Evolutionary conservation across 495 filamentous ascomycete genomes (phyloP).

Genomic region (Penicillium coprophilum): DNA sequence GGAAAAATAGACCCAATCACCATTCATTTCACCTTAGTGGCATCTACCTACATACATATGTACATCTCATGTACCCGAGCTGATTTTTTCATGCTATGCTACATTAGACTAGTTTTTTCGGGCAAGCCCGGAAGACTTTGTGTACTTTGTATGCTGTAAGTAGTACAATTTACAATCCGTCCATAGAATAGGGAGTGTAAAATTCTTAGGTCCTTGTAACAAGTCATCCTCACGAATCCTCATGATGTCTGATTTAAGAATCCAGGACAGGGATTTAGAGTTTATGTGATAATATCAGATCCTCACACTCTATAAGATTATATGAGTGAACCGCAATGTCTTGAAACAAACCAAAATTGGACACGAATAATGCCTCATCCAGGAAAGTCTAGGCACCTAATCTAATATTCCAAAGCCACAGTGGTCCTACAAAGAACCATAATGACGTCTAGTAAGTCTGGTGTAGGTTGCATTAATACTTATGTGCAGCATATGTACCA

Average conservation of each 20-base stretch:
- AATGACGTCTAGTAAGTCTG: slow-evolving; percentile 2
- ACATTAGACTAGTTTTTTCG: not conserved
- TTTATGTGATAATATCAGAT: not conserved
- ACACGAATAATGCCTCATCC: not conserved
- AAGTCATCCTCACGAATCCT: not conserved
- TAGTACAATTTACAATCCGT: not conserved
- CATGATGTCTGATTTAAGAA: not conserved
- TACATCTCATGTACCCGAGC: not conserved
- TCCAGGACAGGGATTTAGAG: not conserved
- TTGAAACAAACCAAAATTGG: not conserved
- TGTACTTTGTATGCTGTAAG: not conserved
- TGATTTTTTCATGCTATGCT: not conserved
- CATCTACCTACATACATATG: too few species aligned
- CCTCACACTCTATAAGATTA: not conserved
- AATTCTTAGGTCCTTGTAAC: not conserved
- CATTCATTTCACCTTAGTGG: not conserved
- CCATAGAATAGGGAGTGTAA: not conserved
- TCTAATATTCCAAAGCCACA: not conserved
- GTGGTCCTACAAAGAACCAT: not conserved
- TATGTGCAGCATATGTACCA: not conserved
- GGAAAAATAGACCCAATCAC: not conserved
- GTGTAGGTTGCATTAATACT: not conserved
- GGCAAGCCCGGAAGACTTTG: not conserved
- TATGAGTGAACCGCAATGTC: not conserved
- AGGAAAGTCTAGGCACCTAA: not conserved